Conservation (phyloP, 805 yeast genomes). For the Geotrichum ghanense region DNA sequence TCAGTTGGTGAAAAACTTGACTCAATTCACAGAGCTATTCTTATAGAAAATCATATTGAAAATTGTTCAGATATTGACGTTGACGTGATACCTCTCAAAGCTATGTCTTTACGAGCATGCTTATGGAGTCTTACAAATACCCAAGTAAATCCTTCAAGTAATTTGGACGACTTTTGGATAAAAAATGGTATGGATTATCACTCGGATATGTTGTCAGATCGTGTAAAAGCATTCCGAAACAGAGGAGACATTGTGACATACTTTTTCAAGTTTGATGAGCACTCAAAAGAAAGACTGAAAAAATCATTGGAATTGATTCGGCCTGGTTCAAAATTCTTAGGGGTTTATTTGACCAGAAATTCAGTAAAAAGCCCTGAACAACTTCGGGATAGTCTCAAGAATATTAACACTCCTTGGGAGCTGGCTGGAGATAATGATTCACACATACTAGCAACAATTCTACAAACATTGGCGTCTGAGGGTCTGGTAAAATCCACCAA, state of each 20-base stretch:
- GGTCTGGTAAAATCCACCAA: not conserved
- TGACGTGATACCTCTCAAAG: not conserved
- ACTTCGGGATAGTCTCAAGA: not conserved
- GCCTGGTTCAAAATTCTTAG: not conserved
- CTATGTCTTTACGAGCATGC: not conserved
- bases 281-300: not conserved
- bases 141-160: not conserved
- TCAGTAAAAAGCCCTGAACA: not conserved
- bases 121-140: not conserved
- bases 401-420: conserved; percentile 1
- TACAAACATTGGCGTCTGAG: not conserved
- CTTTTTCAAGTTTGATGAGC: not conserved
- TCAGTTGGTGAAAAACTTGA: not conserved
- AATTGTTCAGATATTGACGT: not conserved
- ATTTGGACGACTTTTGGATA: not conserved
- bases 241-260: not conserved
- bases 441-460: not conserved
- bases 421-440: conserved; percentile 1
- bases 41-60: not conserved
- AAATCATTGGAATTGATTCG: not conserved
- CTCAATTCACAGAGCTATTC: not conserved
- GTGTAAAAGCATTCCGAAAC: not conserved
- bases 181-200: not conserved
- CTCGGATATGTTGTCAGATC: not conserved
- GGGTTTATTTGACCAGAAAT: not conserved